Conservation (phyloP, 768 basidiomycete species). For the Leccinum subtestaceum region DNA sequence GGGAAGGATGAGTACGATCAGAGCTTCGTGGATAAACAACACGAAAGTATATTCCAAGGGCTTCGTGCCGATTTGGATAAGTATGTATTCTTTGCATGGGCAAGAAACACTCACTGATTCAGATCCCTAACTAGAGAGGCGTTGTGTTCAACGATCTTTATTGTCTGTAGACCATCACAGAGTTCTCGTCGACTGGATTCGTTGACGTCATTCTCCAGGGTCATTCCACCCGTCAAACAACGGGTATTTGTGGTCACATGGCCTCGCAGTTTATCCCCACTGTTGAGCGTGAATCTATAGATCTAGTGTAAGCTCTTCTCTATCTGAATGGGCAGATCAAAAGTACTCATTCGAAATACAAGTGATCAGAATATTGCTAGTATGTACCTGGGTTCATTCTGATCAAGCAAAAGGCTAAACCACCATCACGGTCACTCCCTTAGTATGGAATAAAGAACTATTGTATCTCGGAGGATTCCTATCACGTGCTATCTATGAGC, state of each 20-base stretch:
- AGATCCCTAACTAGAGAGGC: constrained; percentile 38
- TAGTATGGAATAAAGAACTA: neutral
- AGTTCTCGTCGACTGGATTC: neutral
- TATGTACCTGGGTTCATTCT: neutral
- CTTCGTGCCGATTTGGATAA: constrained; percentile 10
- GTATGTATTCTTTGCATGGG: constrained; percentile 1
- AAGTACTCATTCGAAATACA: too few relatives aligned
- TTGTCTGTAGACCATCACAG: constrained; percentile 43
- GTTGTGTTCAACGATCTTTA: constrained; percentile 72
- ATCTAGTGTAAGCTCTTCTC: neutral
- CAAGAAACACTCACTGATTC: neutral
- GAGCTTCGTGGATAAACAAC: neutral
- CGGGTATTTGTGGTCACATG: neutral
- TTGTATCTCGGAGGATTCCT: neutral
- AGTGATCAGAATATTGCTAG: neutral
- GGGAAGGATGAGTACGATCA: constrained; percentile 9
- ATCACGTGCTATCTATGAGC: neutral
- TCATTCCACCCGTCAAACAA: neutral
- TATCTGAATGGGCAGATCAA: neutral
- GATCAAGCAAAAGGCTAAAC: neutral
- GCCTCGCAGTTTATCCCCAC: neutral
- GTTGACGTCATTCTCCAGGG: neutral
- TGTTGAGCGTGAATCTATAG: neutral
- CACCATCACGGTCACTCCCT: neutral
- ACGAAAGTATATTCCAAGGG: constrained; percentile 3